phyloP scores from a whole-genome alignment of 306 rosid genomes.

The Casuarina glauca region DNA sequence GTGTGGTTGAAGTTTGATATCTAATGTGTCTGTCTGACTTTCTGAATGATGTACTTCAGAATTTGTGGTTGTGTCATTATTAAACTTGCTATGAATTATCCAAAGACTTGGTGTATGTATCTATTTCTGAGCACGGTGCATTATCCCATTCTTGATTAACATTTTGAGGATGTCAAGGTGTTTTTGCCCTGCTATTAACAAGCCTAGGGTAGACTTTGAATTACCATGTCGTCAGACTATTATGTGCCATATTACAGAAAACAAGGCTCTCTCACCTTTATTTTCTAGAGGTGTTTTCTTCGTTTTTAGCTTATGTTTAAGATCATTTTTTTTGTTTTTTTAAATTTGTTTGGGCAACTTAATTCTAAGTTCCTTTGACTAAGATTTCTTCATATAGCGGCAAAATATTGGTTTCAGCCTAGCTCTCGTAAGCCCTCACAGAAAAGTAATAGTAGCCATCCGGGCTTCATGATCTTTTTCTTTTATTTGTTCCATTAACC shows the following conservation, averaged over 20 bases:
- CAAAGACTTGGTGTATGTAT: neutral
- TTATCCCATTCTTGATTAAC: neutral
- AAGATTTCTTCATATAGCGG: neutral
- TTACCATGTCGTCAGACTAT: neutral
- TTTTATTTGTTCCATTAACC: neutral
- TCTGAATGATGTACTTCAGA: constrained; percentile 35
- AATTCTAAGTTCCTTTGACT: neutral
- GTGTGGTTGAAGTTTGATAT: constrained; percentile 11
- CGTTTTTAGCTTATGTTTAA: too few species aligned
- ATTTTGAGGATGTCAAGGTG: neutral
- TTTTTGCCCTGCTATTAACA: neutral
- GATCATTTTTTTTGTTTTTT: too few species aligned
- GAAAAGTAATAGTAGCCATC: neutral
- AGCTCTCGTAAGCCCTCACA: neutral
- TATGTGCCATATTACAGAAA: neutral
- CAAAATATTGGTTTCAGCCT: neutral
- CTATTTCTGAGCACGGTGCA: neutral
- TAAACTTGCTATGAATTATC: neutral
- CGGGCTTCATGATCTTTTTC: neutral
- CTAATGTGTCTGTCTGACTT: constrained; percentile 25
- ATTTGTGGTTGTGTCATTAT: constrained; percentile 21
- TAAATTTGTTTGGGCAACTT: too few species aligned
- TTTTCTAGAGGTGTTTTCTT: too few species aligned
- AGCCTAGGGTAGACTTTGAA: neutral
- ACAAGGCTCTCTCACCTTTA: neutral